Conservation (phyloP, 768 basidiomycete genomes). For the Rhodosporidiobolus odoratus region DNA sequence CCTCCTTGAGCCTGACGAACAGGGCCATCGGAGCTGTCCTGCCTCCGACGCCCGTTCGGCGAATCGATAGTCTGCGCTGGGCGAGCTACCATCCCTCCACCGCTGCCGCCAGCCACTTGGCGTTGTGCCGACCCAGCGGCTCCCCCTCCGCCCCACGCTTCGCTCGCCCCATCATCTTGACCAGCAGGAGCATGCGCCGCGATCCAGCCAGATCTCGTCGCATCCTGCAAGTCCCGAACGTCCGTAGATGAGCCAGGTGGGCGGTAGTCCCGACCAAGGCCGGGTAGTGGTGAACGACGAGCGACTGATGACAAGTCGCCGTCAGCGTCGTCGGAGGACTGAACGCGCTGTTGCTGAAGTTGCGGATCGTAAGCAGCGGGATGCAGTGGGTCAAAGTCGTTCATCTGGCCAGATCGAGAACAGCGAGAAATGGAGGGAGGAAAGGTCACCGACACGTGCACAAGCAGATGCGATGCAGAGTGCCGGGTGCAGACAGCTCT, state of each 20-base stretch:
- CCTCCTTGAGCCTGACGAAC: background rate
- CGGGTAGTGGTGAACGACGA: background rate
- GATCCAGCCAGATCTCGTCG: background rate
- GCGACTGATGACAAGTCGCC: conserved; percentile 2
- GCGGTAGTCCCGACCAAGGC: conserved; percentile 19
- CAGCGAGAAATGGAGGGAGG: background rate
- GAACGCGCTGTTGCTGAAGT: background rate
- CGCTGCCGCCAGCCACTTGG: background rate
- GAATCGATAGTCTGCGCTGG: background rate
- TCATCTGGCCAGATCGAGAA: background rate
- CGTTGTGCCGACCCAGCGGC: background rate
- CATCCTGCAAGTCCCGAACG: too few relatives aligned
- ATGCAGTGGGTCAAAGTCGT: conserved; percentile 17
- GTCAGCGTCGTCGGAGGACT: background rate
- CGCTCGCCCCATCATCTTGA: background rate
- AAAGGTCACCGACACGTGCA: too few relatives aligned
- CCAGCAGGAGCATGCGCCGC: background rate
- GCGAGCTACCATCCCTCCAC: background rate
- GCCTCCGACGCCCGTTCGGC: background rate
- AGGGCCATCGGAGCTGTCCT: background rate
- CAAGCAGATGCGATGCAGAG: too few relatives aligned
- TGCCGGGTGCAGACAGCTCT: too few relatives aligned
- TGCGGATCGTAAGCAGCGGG: conserved; percentile 4
- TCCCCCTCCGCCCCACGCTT: background rate
- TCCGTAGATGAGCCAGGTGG: background rate